Base-by-base conservation (phyloP, 371 early-diverging fungal genomes). In the Choanephora cucurbitarum region DNA sequence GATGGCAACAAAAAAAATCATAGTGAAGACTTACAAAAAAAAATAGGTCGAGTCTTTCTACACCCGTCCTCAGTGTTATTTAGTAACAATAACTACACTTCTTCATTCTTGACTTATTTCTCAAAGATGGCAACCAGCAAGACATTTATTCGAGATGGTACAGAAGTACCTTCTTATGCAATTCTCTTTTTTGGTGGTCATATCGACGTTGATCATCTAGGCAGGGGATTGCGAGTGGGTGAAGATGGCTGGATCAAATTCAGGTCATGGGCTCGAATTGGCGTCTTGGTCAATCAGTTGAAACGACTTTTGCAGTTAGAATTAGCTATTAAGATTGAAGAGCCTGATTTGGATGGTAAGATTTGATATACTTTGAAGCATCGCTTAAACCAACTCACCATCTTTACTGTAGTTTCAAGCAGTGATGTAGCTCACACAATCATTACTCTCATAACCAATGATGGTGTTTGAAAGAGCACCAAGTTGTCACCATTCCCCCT, bases 231-330 rank as follows among this genome's bases (percentile, higher is more conserved):
- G 15, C 64, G 63, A 49, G 77, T 86, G 33, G 83, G 80, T 31
- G 67, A 77, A 5, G 84, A 77, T 42, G 83, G 82, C 19, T 81
- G 83, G 71, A 69, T 83, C 43, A 78, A 81, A 57, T 79, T 91
- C 61, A 79, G 87, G 37, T 90, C 92, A 14, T 91, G 89, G 84
- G 88, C 92, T 11, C 73, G 93, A 32, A 86, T 92, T 43, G 89
- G 89, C 5, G 89, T 88, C 3, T 75, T 94, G 17, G 87, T 91
- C 21, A 87, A 88, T 58, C 89, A 87, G 17, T 57, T 94, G 19
- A 84, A 90, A 34, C 61, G 77, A 43, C 62, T 91, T 44, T 64
- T 94, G 31, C 89, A 89, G 49, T 68, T 80, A 28, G 76, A 83
- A 37, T 64, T 94, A 40, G 82, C 84, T 14, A 67, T 72, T 31